Percentiles rank a stretch among this genome's conserved stretches.
Evolutionary conservation across 1,284 basidiomycete genomes (phyloP).

Genomic region (Boletellus deceptivus): DNA sequence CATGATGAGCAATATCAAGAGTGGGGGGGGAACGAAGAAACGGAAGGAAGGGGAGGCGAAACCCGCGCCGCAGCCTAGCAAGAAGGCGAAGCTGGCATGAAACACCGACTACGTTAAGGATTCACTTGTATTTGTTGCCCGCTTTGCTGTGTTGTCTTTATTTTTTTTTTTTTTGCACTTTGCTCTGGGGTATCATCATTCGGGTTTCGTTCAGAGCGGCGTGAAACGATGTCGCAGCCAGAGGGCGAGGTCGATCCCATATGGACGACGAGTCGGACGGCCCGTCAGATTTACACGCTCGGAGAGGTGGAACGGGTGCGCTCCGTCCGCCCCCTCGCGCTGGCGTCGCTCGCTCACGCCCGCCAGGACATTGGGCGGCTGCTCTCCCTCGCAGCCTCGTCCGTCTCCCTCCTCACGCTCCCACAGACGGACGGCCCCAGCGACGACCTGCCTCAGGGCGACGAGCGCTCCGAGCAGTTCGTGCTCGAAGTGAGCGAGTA

Average conservation of each 20-base stretch:
- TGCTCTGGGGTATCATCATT: conserved; percentile 13
- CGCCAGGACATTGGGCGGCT: conserved; percentile 70
- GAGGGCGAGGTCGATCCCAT: conserved; percentile 60
- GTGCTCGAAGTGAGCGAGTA: conserved; percentile 80
- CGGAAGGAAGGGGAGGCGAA: conserved; percentile 62
- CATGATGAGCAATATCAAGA: conserved; percentile 48
- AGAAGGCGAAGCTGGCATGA: conserved; percentile 61
- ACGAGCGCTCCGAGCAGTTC: conserved; percentile 79
- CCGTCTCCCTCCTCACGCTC: conserved; percentile 70
- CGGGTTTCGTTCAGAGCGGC: not conserved
- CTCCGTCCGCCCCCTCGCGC: conserved; percentile 3
- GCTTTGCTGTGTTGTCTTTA: conserved; percentile 31
- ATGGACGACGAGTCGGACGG: conserved; percentile 77
- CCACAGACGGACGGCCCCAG: conserved; percentile 71
- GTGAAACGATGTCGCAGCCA: conserved; percentile 15
- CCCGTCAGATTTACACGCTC: conserved; percentile 75
- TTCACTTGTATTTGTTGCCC: conserved; percentile 28
- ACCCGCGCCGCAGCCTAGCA: conserved; percentile 59
- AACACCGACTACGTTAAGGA: conserved; percentile 30
- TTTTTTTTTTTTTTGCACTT: no score
- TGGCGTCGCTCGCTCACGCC: not conserved
- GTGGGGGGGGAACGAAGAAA: conserved; percentile 49
- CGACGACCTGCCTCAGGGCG: conserved; percentile 69
- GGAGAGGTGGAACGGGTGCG: conserved; percentile 78
- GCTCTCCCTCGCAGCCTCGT: conserved; percentile 69